A percentile compares a stretch with the other conserved stretches of the same genome.
Conservation (phyloP, 1,284 basidiomycete genomes). For the Lignosus rhinocerotis region DNA sequence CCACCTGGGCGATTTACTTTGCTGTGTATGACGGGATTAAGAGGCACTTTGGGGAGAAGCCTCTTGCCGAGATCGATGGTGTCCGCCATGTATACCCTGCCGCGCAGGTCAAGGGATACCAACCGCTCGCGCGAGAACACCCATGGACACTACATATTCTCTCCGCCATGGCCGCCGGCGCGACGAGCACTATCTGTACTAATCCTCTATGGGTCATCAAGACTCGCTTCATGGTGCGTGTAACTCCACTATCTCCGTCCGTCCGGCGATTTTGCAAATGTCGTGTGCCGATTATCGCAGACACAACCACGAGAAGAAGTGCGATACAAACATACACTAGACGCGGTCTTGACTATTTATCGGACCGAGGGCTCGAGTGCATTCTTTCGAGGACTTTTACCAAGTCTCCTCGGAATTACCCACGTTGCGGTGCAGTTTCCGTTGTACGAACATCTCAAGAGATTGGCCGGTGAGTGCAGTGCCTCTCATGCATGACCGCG, state of each 20-base stretch:
- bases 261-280: not conserved
- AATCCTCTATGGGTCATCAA: constrained; percentile 98
- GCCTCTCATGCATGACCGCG: not conserved
- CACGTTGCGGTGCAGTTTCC: constrained; percentile 97
- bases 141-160: constrained; percentile 85
- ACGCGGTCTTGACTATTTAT: constrained; percentile 87
- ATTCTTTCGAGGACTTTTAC: constrained; percentile 90
- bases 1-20: constrained; percentile 98
- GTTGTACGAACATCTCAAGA: constrained; percentile 90
- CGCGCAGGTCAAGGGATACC: constrained; percentile 81
- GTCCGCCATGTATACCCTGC: constrained; percentile 64
- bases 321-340: constrained; percentile 83
- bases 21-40: constrained; percentile 96
- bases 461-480: constrained; percentile 69
- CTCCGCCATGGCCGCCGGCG: constrained; percentile 92
- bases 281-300: constrained; percentile 37
- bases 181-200: constrained; percentile 86
- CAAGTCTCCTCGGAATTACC: constrained; percentile 85
- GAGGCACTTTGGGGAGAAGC: constrained; percentile 69
- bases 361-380: constrained; percentile 80
- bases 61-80: constrained; percentile 42
- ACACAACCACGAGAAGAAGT: constrained; percentile 76
- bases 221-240: constrained; percentile 91
- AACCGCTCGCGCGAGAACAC: constrained; percentile 73
- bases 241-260: not conserved